Evolutionary conservation across 257 asterid genomes (phyloP), one percentile per base, ranked within the genome.

Genomic region (Catharanthus roseus): DNA sequence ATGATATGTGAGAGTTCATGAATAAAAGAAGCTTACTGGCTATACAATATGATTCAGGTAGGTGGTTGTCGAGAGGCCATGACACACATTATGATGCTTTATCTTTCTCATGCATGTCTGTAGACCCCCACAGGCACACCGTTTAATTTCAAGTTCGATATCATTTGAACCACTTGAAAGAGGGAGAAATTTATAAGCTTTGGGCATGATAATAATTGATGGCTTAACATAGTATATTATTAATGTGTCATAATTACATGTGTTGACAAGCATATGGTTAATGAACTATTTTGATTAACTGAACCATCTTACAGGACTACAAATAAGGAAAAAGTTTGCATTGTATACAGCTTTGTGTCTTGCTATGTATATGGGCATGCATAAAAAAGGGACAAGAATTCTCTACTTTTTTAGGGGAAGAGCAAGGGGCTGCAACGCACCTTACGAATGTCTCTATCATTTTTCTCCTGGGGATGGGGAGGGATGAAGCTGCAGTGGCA

Each of bases 131-230:
- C 10, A 42, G 11, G 1, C 10, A 42, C 47, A 3, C 47, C 6
- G 6, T 42, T 9, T 42, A 5, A 5, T 42, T 42, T 42, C 47
- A 42, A 3, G 24, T 49, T 16, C 24, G 2, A 49, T 49, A n/a
- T 49, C 55, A 49, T 49, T 49, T 19, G 24, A 18, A 18, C 8
- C 23, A 49, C 16, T 49, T 49, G 12, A 49, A 49, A 49, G 23
- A 23, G 19, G 36, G 56, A 26, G 29, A 38, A 55, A 19, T 70
- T 56, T 38, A 50, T 19, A 24, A 28, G 19, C 72, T 26, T 23
- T 16, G 24, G 33, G 38, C 45, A 26, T n/a, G 36, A 58, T 71
- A 57, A 58, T 38, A 38, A 42, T n/a, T 12, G 61, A 71, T 71
- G 50, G 36, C 19, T 41, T 26, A 15, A 10, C 24, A 19, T 28